These are phyloP conservation scores for Daedalea quercina DNA, from an alignment of 768 basidiomycete species.

Conservation along the genomic window DNA sequence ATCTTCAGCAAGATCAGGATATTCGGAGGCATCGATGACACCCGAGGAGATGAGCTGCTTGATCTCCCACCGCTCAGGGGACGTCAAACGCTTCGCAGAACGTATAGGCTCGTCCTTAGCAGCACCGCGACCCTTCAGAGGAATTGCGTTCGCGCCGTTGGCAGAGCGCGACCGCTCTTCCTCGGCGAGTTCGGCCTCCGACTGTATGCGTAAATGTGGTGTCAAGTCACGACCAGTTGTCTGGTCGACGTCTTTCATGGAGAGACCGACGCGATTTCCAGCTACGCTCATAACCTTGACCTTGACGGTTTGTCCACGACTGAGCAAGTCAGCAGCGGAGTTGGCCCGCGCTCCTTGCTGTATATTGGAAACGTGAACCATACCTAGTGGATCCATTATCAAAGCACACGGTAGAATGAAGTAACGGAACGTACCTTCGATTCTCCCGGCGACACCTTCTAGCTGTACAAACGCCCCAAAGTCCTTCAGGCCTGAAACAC, in stretches of 20 bases:
- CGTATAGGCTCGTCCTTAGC: slow-evolving; percentile 42
- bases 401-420: background rate
- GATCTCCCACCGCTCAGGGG: slow-evolving; percentile 98
- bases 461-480: slow-evolving; percentile 93
- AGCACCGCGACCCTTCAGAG: slow-evolving; percentile 49
- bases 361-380: slow-evolving; percentile 95
- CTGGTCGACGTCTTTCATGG: slow-evolving; percentile 99
- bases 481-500: slow-evolving; percentile 81
- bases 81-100: slow-evolving; percentile 86
- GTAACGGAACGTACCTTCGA: slow-evolving; percentile 68
- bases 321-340: slow-evolving; percentile 80
- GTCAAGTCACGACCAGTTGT: slow-evolving; percentile 83
- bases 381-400: slow-evolving; percentile 43
- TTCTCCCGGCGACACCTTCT: slow-evolving; percentile 80
- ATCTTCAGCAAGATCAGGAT: slow-evolving; percentile 89
- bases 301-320: slow-evolving; percentile 79
- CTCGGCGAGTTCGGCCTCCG: slow-evolving; percentile 82
- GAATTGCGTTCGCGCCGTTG: slow-evolving; percentile 82
- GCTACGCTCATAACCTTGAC: slow-evolving; percentile 96
- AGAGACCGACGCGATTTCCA: slow-evolving; percentile 73
- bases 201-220: slow-evolving; percentile 90
- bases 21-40: slow-evolving; percentile 85
- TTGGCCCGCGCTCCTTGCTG: slow-evolving; percentile 81
- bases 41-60: slow-evolving; percentile 98
- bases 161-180: slow-evolving; percentile 64